A percentile compares a stretch with the other conserved stretches of the same genome.
phyloP scores from a whole-genome alignment of 805 yeast genomes.

The Priceomyces melissophilus region DNA sequence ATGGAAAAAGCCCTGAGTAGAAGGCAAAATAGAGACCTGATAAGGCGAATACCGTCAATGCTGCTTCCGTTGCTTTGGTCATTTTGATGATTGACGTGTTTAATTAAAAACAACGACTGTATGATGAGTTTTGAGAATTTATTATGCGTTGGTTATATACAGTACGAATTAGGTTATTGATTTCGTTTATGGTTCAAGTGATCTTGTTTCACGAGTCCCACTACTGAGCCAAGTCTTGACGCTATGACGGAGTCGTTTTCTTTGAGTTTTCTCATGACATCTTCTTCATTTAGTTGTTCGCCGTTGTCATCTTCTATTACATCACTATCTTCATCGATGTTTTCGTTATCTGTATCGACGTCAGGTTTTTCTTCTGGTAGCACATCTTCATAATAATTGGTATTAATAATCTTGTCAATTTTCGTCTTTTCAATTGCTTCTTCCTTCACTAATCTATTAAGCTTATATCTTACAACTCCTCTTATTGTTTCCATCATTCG shows the following conservation, averaged over 20 bases:
- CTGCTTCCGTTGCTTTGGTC: constrained; percentile 69
- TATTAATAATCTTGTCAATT: constrained; percentile 41
- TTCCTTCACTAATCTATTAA: constrained; percentile 57
- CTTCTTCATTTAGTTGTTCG: constrained; percentile 17
- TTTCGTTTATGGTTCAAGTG: not conserved
- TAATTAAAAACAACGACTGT: not conserved
- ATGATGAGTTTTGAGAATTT: not conserved
- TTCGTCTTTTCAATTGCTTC: constrained; percentile 41
- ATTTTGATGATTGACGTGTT: constrained; percentile 24
- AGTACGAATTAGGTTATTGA: not conserved
- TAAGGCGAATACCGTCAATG: constrained; percentile 41
- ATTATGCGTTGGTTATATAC: not conserved
- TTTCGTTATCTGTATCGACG: constrained; percentile 10
- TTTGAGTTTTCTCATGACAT: constrained; percentile 34
- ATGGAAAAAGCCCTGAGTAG: constrained; percentile 51
- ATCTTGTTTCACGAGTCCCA: constrained; percentile 40
- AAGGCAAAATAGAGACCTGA: constrained; percentile 54
- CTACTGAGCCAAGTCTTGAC: constrained; percentile 23
- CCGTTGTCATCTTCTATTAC: constrained; percentile 11
- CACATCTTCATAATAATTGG: constrained; percentile 25
- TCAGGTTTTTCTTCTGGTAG: constrained; percentile 4
- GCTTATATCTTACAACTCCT: constrained; percentile 66
- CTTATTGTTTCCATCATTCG: constrained; percentile 63
- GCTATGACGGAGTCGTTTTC: constrained; percentile 35
- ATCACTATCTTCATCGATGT: constrained; percentile 19